Base-by-base conservation (phyloP, 2,329 filamentous ascomycete genomes). In the Thermochaetoides dissita region DNA sequence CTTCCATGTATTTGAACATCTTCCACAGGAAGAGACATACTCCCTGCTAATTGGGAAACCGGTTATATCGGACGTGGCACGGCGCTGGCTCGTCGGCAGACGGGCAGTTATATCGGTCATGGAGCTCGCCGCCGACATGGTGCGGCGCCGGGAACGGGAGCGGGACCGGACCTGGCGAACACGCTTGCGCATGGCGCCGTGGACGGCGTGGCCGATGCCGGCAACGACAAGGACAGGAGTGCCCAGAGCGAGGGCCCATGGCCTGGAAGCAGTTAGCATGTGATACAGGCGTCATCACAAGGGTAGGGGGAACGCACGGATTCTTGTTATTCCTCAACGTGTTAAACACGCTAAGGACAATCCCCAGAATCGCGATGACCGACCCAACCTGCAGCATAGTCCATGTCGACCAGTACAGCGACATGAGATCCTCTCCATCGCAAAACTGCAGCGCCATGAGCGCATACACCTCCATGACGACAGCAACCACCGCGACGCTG, bases 321-420 rank as follows among this genome's bases (percentile, higher is more conserved):
- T 72, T 67, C 45, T 65, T 63, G 38, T 66, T 59, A 34, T 71
- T 62, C 33, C 62, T 61, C 7, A 75, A 52, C 3, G 66, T 62
- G 47, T 76, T 69, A 32, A 64, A 62, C 28, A 74, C 57, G 33
- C 72, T 66, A 3, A 77, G 58, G 36, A 73, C 66, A 46, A 77
- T 70, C 29, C 74, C 74, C 9, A 68, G 54, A 51, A 76, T 74
- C 44, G 74, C 74, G 32, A 76, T 74, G 46, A 74, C 59, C 2
- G 70, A 70, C 6, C 73, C 74, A 2, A 76, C 59, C 50, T 77
- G 73, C 6, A 75, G 60, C 64, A 74, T 72, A 17, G 71, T 73
- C 71, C 72, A 77, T 2, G 72, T 74, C 0, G 72, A 69, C 73
- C 73, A 77, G 56, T 75, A 76, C 0, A 77, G 58, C 1, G 67